phyloP scores from a whole-genome alignment of 441 rosid genomes.

The Arabidopsis hybrid region DNA sequence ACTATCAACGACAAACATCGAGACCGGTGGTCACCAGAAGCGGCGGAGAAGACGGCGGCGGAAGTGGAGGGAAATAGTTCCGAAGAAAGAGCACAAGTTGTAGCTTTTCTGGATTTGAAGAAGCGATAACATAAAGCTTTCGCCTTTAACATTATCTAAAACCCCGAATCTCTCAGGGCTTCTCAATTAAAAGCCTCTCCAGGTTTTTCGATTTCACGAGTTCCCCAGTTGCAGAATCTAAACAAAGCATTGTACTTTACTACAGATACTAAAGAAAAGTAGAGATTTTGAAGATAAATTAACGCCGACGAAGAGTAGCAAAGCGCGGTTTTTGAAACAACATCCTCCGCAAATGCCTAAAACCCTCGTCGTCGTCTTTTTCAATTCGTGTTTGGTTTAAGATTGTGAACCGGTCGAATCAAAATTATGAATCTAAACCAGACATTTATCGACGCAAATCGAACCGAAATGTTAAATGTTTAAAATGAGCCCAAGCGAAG shows the following conservation, averaged over 20 bases:
- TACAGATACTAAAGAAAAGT: neutral
- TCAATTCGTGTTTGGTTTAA: conserved; percentile 26
- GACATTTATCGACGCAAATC: neutral
- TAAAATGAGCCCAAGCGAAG: neutral
- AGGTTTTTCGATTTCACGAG: conserved; percentile 24
- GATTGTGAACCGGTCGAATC: conserved; percentile 22
- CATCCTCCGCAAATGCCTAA: conserved; percentile 2
- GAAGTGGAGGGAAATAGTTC: conserved; percentile 39
- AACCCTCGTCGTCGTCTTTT: conserved; percentile 39
- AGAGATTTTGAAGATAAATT: conserved; percentile 3
- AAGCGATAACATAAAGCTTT: conserved; percentile 40
- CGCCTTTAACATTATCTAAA: conserved; percentile 38
- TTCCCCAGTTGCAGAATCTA: conserved; percentile 18
- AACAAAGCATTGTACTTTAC: conserved; percentile 30
- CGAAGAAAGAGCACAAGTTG: conserved; percentile 45
- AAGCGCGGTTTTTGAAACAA: conserved; percentile 40
- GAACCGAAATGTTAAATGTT: neutral
- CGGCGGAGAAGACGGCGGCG: conserved; percentile 21
- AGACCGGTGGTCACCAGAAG: conserved; percentile 45
- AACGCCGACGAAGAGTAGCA: conserved; percentile 7
- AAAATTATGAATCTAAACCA: conserved; percentile 11
- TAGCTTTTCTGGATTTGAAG: conserved; percentile 46
- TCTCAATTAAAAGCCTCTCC: conserved; percentile 22
- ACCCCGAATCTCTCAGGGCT: conserved; percentile 23
- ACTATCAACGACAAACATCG: conserved; percentile 52